These are phyloP conservation scores for Teratosphaeria pseudoeucalypti DNA, from an alignment of 2,329 filamentous ascomycete genomes.

Conservation along the genomic window DNA sequence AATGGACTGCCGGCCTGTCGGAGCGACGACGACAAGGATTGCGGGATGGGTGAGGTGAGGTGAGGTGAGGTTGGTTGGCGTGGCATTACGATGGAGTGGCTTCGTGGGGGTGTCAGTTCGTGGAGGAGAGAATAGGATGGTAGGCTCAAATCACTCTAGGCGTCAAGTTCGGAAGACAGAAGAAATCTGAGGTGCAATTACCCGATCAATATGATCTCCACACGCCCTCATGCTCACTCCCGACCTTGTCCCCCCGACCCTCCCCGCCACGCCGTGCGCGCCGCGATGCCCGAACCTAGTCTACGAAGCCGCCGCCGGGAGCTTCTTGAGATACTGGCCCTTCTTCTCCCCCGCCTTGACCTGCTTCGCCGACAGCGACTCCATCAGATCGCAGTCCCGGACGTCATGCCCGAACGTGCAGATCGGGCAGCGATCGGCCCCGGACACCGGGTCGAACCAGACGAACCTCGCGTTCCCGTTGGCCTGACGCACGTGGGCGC, in stretches of 20 bases:
- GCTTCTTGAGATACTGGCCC: not conserved
- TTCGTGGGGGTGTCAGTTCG: too few species aligned
- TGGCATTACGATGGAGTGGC: too few species aligned
- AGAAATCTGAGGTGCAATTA: too few species aligned
- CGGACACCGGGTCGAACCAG: not conserved
- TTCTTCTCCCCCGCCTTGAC: not conserved
- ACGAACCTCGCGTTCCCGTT: not conserved
- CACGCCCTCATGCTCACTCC: too few species aligned
- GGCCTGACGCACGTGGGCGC: not conserved
- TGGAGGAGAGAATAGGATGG: too few species aligned
- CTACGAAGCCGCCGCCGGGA: not conserved
- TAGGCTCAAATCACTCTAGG: too few species aligned
- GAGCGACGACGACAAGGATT: too few species aligned
- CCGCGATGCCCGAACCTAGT: not conserved
- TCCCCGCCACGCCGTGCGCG: not conserved
- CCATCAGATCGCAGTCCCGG: not conserved
- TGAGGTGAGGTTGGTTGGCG: too few species aligned
- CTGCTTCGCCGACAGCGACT: not conserved
- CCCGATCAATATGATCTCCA: too few species aligned
- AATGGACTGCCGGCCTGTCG: too few species aligned
- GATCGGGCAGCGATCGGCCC: not conserved
- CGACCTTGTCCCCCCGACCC: not conserved
- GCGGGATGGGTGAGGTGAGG: too few species aligned
- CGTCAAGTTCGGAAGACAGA: too few species aligned
- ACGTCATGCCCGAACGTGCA: not conserved